These are phyloP conservation scores for Podospora didyma DNA, from an alignment of 495 filamentous ascomycete species.

Conservation along the genomic window DNA sequence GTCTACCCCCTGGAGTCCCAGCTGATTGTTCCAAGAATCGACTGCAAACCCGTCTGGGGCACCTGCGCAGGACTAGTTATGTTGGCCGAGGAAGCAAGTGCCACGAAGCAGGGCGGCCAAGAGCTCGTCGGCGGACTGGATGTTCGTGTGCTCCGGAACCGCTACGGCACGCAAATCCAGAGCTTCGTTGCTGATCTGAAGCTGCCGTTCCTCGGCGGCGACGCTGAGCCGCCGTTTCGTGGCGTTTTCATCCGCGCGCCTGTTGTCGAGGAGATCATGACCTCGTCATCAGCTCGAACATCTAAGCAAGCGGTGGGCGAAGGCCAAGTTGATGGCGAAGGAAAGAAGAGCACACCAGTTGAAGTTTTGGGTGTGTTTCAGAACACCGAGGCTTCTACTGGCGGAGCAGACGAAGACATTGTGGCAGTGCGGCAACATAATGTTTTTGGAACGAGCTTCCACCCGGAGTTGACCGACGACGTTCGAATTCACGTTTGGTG, in stretches of 20 bases:
- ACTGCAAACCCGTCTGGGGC: slow-evolving; percentile 86
- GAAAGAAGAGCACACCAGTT: slow-evolving; percentile 36
- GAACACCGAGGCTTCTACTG: slow-evolving; percentile 13
- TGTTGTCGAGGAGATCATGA: slow-evolving; percentile 80
- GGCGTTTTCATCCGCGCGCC: slow-evolving; percentile 94
- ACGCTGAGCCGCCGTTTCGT: slow-evolving; percentile 52
- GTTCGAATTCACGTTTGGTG: slow-evolving; percentile 91
- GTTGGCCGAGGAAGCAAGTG: slow-evolving; percentile 81
- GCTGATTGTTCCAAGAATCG: slow-evolving; percentile 32
- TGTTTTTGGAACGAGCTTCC: slow-evolving; percentile 94
- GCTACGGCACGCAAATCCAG: slow-evolving; percentile 91
- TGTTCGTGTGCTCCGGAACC: slow-evolving; percentile 89
- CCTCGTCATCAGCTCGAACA: slow-evolving; percentile 27
- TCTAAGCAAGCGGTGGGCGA: slow-evolving; percentile 15
- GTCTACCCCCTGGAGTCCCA: neutral
- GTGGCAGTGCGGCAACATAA: slow-evolving; percentile 90
- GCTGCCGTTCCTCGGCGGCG: slow-evolving; percentile 64
- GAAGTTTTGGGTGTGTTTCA: slow-evolving; percentile 58
- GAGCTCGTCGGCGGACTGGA: slow-evolving; percentile 90
- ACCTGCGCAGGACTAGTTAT: slow-evolving; percentile 95
- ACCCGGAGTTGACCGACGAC: slow-evolving; percentile 90
- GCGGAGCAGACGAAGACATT: slow-evolving; percentile 62
- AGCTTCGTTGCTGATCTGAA: slow-evolving; percentile 79
- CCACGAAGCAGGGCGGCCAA: slow-evolving; percentile 86
- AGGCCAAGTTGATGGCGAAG: slow-evolving; percentile 40